phyloP scores from a whole-genome alignment of 495 filamentous ascomycete species.

The Penicillium manginii region DNA sequence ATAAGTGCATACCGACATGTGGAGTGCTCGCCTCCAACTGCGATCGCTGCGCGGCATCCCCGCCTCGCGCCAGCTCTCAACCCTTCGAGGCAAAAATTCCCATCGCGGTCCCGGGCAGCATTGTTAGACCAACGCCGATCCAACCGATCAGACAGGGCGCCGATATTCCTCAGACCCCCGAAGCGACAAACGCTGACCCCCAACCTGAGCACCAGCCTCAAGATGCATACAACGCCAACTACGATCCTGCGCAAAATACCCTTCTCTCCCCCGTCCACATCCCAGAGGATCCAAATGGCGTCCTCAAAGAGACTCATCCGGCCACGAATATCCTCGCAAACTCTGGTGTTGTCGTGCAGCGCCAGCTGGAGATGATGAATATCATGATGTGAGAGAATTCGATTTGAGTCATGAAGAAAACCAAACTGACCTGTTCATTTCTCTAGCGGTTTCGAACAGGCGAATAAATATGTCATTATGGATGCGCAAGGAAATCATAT shows the following conservation, averaged over 20 bases:
- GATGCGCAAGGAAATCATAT: conserved; percentile 70
- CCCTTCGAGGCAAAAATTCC: conserved; percentile 30
- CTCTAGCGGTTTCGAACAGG: conserved; percentile 67
- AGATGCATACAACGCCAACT: conserved; percentile 26
- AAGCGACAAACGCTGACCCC: conserved; percentile 12
- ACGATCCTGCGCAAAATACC: conserved; percentile 49
- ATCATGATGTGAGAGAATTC: conserved; percentile 56
- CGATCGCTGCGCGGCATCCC: conserved; percentile 27
- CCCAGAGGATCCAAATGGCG: conserved; percentile 63
- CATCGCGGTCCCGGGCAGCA: conserved; percentile 37
- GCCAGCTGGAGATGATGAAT: conserved; percentile 73
- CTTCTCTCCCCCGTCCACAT: conserved; percentile 59
- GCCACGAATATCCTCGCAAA: conserved; percentile 62
- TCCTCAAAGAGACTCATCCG: conserved; percentile 65
- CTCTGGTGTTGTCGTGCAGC: conserved; percentile 65
- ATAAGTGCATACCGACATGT: conserved; percentile 27
- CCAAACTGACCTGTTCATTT: background rate
- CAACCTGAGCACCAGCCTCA: conserved; percentile 12
- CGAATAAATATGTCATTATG: conserved; percentile 73
- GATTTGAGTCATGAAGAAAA: background rate
- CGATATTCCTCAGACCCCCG: conserved; percentile 11
- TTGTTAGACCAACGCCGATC: conserved; percentile 31
- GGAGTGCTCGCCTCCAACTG: conserved; percentile 32
- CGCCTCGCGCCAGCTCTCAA: conserved; percentile 35
- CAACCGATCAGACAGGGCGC: conserved; percentile 11